Evolutionary conservation across 2,329 filamentous ascomycete genomes (phyloP).

Genomic region (Fonsecaea nubica): DNA sequence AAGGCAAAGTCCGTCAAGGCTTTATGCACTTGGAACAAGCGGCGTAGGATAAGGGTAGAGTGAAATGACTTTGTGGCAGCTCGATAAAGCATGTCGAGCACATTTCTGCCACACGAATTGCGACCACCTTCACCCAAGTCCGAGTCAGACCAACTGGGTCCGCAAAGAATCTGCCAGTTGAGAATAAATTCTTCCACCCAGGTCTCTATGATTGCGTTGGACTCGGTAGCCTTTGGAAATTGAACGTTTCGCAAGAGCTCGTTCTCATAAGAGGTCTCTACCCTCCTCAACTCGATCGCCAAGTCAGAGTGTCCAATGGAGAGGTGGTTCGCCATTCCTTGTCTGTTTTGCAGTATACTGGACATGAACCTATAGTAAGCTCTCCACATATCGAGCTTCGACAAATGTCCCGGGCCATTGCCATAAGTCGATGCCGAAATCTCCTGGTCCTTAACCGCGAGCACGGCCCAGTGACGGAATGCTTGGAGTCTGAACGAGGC

Average conservation of each 20-base stretch:
- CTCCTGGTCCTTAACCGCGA: conserved; percentile 31
- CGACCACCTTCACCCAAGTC: conserved; percentile 84
- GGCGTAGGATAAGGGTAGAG: conserved; percentile 83
- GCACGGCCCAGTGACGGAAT: conserved; percentile 55
- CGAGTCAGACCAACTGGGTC: conserved; percentile 77
- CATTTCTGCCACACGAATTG: conserved; percentile 72
- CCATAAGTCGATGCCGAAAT: conserved; percentile 33
- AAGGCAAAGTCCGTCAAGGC: conserved; percentile 90
- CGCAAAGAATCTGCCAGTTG: conserved; percentile 86
- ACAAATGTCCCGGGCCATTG: conserved; percentile 39
- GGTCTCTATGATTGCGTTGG: conserved; percentile 77
- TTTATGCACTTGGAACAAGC: conserved; percentile 86
- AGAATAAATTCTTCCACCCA: conserved; percentile 80
- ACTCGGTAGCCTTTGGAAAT: conserved; percentile 84
- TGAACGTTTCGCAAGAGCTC: conserved; percentile 77
- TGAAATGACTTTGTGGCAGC: conserved; percentile 94
- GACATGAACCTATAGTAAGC: conserved; percentile 84
- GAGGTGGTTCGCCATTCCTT: conserved; percentile 26
- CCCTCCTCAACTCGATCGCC: conserved; percentile 76
- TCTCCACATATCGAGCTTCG: conserved; percentile 76
- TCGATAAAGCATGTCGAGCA: conserved; percentile 85
- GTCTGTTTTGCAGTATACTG: conserved; percentile 67
- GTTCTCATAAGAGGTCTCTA: conserved; percentile 79
- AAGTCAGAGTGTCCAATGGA: conserved; percentile 64
- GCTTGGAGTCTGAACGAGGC: conserved; percentile 52